phyloP scores from a whole-genome alignment of 306 rosid genomes.

The Sphenostylis stenocarpa region DNA sequence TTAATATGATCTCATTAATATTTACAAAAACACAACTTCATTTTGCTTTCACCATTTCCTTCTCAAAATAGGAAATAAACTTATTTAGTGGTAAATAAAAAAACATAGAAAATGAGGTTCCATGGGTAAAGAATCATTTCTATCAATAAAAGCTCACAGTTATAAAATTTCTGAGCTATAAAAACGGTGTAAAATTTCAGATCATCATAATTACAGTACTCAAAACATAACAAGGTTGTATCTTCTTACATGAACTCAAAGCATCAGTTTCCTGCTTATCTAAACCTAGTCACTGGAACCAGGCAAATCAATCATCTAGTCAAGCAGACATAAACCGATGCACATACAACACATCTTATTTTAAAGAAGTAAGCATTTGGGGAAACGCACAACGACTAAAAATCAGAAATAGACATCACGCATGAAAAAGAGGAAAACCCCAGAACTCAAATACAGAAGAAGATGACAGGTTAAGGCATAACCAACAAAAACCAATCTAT shows the following conservation, averaged over 20 bases:
- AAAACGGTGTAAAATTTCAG: no score
- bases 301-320: background rate
- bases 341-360: background rate
- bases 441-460: background rate
- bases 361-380: background rate
- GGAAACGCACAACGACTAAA: background rate
- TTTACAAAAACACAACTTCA: background rate
- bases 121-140: slow-evolving; percentile 2
- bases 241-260: background rate
- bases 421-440: background rate
- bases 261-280: background rate
- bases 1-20: background rate
- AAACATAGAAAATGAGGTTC: background rate
- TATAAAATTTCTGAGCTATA: background rate
- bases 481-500: background rate
- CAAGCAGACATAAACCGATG: background rate
- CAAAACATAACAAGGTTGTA: background rate
- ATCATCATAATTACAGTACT: no score
- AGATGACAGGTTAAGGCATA: background rate
- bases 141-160: background rate
- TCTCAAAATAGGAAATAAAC: background rate
- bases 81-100: no score
- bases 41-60: background rate
- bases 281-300: background rate
- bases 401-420: background rate